A percentile compares a stretch with the other conserved stretches of the same genome.
phyloP scores from a whole-genome alignment of 176 grass and related monocot species.

The Oryza meyeriana region DNA sequence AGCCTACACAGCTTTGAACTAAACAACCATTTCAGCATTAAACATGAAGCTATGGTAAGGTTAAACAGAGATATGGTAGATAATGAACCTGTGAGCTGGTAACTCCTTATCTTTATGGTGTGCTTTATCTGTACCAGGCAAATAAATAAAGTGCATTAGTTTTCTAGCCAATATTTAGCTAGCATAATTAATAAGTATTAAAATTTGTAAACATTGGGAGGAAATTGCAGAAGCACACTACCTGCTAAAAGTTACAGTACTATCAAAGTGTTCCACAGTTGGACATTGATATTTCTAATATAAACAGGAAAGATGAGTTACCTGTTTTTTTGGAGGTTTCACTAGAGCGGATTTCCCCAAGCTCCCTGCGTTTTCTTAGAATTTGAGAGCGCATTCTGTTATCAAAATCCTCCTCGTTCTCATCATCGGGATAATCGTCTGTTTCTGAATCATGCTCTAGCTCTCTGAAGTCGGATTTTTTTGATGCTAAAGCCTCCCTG shows the following conservation, averaged over 20 bases:
- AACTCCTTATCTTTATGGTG: constrained; percentile 43
- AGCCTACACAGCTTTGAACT: background rate
- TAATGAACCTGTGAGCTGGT: constrained; percentile 40
- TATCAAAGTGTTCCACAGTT: background rate
- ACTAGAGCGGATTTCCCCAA: constrained; percentile 49
- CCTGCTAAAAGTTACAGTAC: constrained; percentile 13
- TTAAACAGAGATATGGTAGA: constrained; percentile 21
- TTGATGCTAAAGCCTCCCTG: constrained; percentile 73
- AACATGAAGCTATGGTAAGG: background rate
- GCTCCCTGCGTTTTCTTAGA: constrained; percentile 75
- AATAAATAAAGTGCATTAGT: background rate
- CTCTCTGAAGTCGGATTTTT: constrained; percentile 57
- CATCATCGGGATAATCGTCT: constrained; percentile 59
- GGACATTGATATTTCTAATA: background rate
- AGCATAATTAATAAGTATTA: background rate
- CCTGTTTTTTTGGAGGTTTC: constrained; percentile 55
- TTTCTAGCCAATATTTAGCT: background rate
- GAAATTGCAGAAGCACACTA: constrained; percentile 12
- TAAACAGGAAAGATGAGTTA: constrained; percentile 40
- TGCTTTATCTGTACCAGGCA: constrained; percentile 52
- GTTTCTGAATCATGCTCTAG: constrained; percentile 30
- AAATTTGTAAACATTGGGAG: constrained; percentile 31
- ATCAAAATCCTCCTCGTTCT: constrained; percentile 81
- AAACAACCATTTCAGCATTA: background rate
- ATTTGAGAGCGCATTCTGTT: constrained; percentile 83